Conservation (phyloP, 345 rosid genomes). For the Gossypium rotundifolium region DNA sequence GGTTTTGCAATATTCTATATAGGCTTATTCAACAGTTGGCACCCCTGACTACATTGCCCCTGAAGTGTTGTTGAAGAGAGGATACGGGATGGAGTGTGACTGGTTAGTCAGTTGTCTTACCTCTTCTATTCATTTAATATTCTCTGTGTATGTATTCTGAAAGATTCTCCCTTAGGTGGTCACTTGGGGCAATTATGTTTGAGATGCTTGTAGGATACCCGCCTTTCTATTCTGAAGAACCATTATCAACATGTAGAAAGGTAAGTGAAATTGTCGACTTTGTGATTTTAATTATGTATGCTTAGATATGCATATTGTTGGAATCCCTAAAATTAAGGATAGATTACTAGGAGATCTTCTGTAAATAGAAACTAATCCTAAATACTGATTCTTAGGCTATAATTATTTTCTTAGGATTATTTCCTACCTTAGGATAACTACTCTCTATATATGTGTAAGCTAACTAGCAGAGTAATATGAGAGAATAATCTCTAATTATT, state of each 20-base stretch:
- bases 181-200: slow-evolving; percentile 45
- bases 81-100: slow-evolving; percentile 45
- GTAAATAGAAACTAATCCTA: no score
- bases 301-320: background rate
- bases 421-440: no score
- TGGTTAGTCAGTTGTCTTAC: slow-evolving; percentile 31
- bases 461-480: no score
- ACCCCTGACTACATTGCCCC: slow-evolving; percentile 49
- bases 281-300: background rate
- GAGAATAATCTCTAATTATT: no score
- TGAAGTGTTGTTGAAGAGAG: slow-evolving; percentile 44
- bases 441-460: no score
- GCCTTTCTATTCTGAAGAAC: slow-evolving; percentile 43
- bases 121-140: slow-evolving; percentile 6
- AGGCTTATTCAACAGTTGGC: slow-evolving; percentile 46
- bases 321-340: no score
- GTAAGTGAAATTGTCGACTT: slow-evolving; percentile 28
- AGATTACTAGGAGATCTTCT: no score
- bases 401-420: no score
- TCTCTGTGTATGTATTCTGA: slow-evolving; percentile 13
- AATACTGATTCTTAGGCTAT: no score
- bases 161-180: slow-evolving; percentile 34
- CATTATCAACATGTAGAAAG: slow-evolving; percentile 44
- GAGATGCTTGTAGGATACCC: slow-evolving; percentile 52
- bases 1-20: slow-evolving; percentile 17